phyloP scores from a whole-genome alignment of 805 yeast genomes.

The Metschnikowia aberdeeniae region DNA sequence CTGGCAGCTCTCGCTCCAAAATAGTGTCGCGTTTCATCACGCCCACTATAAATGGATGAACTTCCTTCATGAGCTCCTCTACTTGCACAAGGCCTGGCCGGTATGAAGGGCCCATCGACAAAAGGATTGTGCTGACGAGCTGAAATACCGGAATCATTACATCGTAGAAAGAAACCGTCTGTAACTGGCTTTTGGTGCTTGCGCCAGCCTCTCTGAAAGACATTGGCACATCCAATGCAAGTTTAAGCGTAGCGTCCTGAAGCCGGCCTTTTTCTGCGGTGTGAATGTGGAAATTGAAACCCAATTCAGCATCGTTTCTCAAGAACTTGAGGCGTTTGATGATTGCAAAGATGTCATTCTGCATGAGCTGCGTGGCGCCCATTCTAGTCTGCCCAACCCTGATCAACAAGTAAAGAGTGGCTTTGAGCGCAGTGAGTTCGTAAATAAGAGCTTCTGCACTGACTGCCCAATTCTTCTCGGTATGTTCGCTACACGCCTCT shows the following conservation, averaged over 20 bases:
- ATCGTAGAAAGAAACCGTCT: conserved; percentile 55
- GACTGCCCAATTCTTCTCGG: conserved; percentile 22
- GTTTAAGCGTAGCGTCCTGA: conserved; percentile 27
- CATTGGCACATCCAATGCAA: conserved; percentile 52
- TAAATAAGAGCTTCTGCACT: conserved; percentile 55
- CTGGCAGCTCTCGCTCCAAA: conserved; percentile 19
- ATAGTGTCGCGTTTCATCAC: conserved; percentile 56
- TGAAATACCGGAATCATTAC: conserved; percentile 72
- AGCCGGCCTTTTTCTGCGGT: conserved; percentile 9
- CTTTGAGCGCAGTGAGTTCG: conserved; percentile 73
- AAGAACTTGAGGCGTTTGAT: conserved; percentile 56
- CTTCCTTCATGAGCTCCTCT: conserved; percentile 45
- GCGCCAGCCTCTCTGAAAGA: conserved; percentile 19
- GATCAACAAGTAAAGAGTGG: conserved; percentile 63
- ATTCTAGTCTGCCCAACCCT: conserved; percentile 70
- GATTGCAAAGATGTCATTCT: conserved; percentile 65
- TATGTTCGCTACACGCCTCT: conserved; percentile 24
- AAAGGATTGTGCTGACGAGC: conserved; percentile 57
- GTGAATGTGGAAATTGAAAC: conserved; percentile 50
- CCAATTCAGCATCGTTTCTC: conserved; percentile 74
- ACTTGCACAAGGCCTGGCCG: conserved; percentile 53
- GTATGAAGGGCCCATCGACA: conserved; percentile 78
- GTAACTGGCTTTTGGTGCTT: background rate
- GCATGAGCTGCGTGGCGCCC: conserved; percentile 76
- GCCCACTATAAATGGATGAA: conserved; percentile 55